Evolutionary conservation across 2,329 filamentous ascomycete genomes (phyloP), one percentile per base, ranked within the genome.

Genomic region (Grosmannia huntii): DNA sequence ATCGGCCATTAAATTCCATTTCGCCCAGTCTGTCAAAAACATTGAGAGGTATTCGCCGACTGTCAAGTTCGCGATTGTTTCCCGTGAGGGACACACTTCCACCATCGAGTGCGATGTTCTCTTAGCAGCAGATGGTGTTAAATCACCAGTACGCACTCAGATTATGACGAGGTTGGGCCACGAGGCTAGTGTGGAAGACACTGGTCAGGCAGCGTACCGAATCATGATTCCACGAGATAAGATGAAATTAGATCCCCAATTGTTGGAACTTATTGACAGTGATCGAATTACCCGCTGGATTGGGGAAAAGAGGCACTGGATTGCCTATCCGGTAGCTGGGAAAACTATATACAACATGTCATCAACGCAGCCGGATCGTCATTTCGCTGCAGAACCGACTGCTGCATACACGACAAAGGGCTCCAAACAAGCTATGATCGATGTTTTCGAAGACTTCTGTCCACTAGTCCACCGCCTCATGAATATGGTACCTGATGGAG

Each of bases 151-250:
- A 19, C 75, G 80, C 38, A 71, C 75, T 10, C 71, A 77, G 46
- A 76, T 89, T 67, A 76, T 87, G 3, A 69, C 74, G 36, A 71
- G 74, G 52, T 70, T 82, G 1, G 75, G 76, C 48, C 72, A 76
- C 60, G 69, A 72, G 9, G 79, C 77, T 38, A 73, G 80, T 58
- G 80, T 85, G 63, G 75, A 82, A 60, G 84, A 88, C 61, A 89
- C 87, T 0, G 82, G 85, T 4, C 86, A 90, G 70, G 87, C 88
- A 0, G 86, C 86, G 3, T 91, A 91, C 72, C 81, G 87, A 14
- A 87, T 91, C 69, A 86, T 91, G 81, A 76, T 91, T 19, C 80
- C 78, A 1, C 81, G 87, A 12, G 77, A 81, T 31, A 76, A 85
- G 60, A 86, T 91, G 80, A 61, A 76, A 57, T 63, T 79, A 23